A percentile compares a stretch with the other conserved stretches of the same genome.
phyloP scores from a whole-genome alignment of 2,329 filamentous ascomycete species.

The Cryoendolithus antarcticus region DNA sequence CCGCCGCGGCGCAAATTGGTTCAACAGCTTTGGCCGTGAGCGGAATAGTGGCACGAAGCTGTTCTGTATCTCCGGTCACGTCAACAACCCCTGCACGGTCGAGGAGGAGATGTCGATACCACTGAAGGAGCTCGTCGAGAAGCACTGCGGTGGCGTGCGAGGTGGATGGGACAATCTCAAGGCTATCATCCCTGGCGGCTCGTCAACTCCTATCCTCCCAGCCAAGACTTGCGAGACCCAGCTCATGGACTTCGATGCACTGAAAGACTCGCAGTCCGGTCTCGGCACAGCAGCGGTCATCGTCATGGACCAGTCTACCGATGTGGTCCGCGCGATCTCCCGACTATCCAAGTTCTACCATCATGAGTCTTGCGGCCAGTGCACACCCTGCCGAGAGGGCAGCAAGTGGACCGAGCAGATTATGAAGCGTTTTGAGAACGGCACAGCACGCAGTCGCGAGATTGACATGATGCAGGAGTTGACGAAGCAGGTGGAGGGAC shows the following conservation, averaged over 20 bases:
- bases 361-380: conserved; percentile 96
- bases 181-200: conserved; percentile 90
- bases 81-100: conserved; percentile 96
- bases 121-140: conserved; percentile 89
- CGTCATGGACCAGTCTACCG: conserved; percentile 97
- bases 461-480: conserved; percentile 99
- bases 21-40: conserved; percentile 85
- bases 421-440: conserved; percentile 91
- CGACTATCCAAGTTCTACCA: conserved; percentile 94
- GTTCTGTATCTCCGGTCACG: conserved; percentile 94
- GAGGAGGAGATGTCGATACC: conserved; percentile 99
- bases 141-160: conserved; percentile 91
- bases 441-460: conserved; percentile 75
- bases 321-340: conserved; percentile 87
- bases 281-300: conserved; percentile 95
- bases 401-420: conserved; percentile 99
- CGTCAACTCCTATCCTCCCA: conserved; percentile 89
- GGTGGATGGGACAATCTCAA: conserved; percentile 97
- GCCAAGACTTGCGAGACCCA: conserved; percentile 85
- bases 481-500: conserved; percentile 97
- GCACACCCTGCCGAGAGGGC: conserved; percentile 97
- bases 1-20: conserved; percentile 85
- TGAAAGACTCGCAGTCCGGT: conserved; percentile 96
- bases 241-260: conserved; percentile 95
- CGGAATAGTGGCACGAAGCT: conserved; percentile 96